Percentiles rank a stretch among this genome's conserved stretches.
Evolutionary conservation across 805 yeast species (phyloP).

Genomic region (Ogataea paraovalis): DNA sequence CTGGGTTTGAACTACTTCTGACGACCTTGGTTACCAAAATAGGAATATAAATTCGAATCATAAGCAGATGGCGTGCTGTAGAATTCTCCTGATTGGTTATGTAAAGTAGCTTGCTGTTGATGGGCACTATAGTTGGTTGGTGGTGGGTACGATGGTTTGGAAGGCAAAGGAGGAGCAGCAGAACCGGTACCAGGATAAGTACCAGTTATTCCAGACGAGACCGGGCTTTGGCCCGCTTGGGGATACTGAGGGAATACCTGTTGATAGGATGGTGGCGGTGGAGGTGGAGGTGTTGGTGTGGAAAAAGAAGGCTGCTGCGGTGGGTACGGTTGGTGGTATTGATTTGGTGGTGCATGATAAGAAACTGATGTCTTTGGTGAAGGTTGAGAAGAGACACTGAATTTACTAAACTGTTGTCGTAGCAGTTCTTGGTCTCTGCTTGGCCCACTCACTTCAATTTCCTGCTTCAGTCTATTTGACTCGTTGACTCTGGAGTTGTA

Average conservation of each 20-base stretch:
- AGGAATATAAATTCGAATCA: constrained; percentile 44
- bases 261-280: constrained; percentile 6
- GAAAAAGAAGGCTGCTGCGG: constrained; percentile 13
- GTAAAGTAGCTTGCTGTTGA: constrained; percentile 8
- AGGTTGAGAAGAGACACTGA: constrained; percentile 13
- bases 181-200: background rate
- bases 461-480: constrained; percentile 13
- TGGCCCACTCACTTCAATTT: constrained; percentile 12
- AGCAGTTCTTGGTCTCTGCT: constrained; percentile 19
- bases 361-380: constrained; percentile 8
- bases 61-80: constrained; percentile 50
- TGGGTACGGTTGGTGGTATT: constrained; percentile 4
- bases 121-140: background rate
- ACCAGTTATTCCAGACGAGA: constrained; percentile 1
- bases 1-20: background rate
- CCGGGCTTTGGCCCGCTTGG: background rate
- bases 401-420: constrained; percentile 17
- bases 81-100: constrained; percentile 29
- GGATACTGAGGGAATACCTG: background rate
- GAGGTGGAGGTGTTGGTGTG: constrained; percentile 9
- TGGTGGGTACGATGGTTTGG: constrained; percentile 18
- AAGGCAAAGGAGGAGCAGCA: constrained; percentile 25
- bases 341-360: constrained; percentile 19
- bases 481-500: constrained; percentile 30
- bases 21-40: constrained; percentile 22